Conservation (phyloP, 2,329 filamentous ascomycete species). For the Phoma herbarum region DNA sequence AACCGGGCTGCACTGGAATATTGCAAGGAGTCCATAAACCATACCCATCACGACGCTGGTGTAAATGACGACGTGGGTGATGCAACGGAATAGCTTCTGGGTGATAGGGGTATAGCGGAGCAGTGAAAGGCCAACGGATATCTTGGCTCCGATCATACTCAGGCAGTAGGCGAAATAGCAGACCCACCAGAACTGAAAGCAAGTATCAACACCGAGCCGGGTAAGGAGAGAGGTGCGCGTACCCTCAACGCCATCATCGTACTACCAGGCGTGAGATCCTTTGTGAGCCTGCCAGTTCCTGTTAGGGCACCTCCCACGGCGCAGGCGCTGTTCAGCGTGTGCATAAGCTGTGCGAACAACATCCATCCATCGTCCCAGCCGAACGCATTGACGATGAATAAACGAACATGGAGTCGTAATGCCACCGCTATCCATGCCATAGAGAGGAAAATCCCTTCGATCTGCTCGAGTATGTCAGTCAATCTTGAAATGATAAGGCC, state of each 20-base stretch:
- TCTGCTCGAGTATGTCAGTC: background rate
- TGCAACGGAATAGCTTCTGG: slow-evolving; percentile 44
- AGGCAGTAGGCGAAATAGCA: slow-evolving; percentile 25
- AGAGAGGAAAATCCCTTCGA: background rate
- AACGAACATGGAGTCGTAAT: slow-evolving; percentile 22
- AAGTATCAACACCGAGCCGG: background rate
- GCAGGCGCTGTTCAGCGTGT: slow-evolving; percentile 4
- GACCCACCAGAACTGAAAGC: slow-evolving; percentile 21
- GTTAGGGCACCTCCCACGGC: slow-evolving; percentile 7
- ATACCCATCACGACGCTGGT: background rate
- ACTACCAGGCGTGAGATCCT: slow-evolving; percentile 16
- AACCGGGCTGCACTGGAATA: slow-evolving; percentile 61
- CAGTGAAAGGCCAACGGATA: slow-evolving; percentile 60
- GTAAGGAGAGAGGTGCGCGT: background rate
- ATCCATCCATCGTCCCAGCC: slow-evolving; percentile 29
- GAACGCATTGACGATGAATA: slow-evolving; percentile 24
- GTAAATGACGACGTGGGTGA: slow-evolving; percentile 44
- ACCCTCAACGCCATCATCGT: slow-evolving; percentile 9
- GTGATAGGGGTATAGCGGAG: slow-evolving; percentile 57
- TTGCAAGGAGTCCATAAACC: slow-evolving; percentile 57
- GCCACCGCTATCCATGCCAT: slow-evolving; percentile 8
- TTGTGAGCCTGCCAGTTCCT: slow-evolving; percentile 3
- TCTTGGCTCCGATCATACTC: slow-evolving; percentile 43
- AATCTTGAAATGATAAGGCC: background rate
- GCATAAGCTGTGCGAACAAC: slow-evolving; percentile 24